These are phyloP conservation scores for Alternaria tenuissima DNA, from an alignment of 2,329 filamentous ascomycete species.

Conservation along the genomic window DNA sequence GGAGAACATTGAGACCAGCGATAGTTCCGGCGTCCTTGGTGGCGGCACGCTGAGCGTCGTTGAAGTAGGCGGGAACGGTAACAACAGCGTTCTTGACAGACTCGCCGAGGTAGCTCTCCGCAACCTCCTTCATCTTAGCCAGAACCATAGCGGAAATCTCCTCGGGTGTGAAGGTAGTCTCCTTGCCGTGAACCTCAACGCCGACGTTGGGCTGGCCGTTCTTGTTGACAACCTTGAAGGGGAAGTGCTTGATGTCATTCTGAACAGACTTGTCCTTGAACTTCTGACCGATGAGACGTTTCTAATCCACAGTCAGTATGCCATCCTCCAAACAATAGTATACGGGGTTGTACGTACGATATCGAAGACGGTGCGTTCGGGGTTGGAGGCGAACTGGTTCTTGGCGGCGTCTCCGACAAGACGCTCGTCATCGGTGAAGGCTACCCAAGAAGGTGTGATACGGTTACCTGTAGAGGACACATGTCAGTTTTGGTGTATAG, in stretches of 20 bases:
- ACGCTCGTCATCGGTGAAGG: constrained; percentile 96
- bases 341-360: constrained; percentile 39
- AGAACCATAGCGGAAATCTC: constrained; percentile 80
- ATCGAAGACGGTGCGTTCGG: constrained; percentile 58
- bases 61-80: constrained; percentile 97
- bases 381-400: constrained; percentile 60
- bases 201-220: constrained; percentile 87
- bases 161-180: constrained; percentile 81
- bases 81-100: constrained; percentile 89
- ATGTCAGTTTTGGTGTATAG: constrained; percentile 27
- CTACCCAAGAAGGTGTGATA: constrained; percentile 76
- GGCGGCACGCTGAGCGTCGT: constrained; percentile 95
- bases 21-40: constrained; percentile 95
- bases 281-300: constrained; percentile 63
- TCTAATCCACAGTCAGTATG: constrained; percentile 50
- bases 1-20: constrained; percentile 91
- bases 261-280: constrained; percentile 74
- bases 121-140: constrained; percentile 77
- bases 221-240: constrained; percentile 91
- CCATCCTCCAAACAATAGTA: not conserved
- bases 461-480: constrained; percentile 48
- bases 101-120: constrained; percentile 81
- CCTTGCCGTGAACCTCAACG: constrained; percentile 70
- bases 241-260: constrained; percentile 96
- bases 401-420: constrained; percentile 87